phyloP scores from a whole-genome alignment of 169 alveolate genomes.

The Eimeria maxima region DNA sequence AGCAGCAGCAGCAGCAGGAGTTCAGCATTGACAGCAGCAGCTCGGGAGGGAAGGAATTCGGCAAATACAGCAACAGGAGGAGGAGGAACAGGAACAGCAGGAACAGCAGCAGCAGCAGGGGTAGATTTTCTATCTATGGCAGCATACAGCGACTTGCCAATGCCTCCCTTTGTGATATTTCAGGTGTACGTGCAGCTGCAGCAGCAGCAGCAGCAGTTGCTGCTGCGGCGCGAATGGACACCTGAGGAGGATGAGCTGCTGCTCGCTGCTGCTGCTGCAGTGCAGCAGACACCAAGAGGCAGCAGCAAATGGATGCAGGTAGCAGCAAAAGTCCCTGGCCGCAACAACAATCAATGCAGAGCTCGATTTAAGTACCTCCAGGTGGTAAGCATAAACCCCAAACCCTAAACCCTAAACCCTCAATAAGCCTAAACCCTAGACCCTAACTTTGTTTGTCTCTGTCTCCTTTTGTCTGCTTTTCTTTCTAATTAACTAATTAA shows the following conservation, averaged over 20 bases:
- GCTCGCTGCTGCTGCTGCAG: slow-evolving; percentile 81
- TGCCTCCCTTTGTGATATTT: slow-evolving; percentile 76
- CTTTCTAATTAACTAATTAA: no score
- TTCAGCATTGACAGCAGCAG: background rate
- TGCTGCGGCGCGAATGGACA: slow-evolving; percentile 83
- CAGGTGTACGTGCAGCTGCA: slow-evolving; percentile 66
- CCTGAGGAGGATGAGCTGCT: slow-evolving; percentile 85
- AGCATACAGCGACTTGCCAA: slow-evolving; percentile 54
- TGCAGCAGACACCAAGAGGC: slow-evolving; percentile 83
- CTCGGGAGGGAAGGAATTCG: background rate
- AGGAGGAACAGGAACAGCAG: slow-evolving; percentile 37
- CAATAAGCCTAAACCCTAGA: background rate
- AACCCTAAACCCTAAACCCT: slow-evolving; percentile 9
- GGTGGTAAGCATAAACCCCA: slow-evolving; percentile 52
- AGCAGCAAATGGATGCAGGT: slow-evolving; percentile 89
- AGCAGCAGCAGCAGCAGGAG: slow-evolving; percentile 14
- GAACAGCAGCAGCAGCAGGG: background rate
- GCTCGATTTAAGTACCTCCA: slow-evolving; percentile 85
- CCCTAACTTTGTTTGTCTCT: background rate
- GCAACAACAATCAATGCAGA: slow-evolving; percentile 91
- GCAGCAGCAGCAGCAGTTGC: slow-evolving; percentile 46
- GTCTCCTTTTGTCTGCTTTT: no score
- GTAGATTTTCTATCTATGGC: slow-evolving; percentile 7
- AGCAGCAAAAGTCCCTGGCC: slow-evolving; percentile 90
- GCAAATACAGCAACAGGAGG: slow-evolving; percentile 22